Evolutionary conservation across 805 yeast species (phyloP), one percentile per base, ranked within the genome.

Genomic region (Candida yuanshanica): DNA sequence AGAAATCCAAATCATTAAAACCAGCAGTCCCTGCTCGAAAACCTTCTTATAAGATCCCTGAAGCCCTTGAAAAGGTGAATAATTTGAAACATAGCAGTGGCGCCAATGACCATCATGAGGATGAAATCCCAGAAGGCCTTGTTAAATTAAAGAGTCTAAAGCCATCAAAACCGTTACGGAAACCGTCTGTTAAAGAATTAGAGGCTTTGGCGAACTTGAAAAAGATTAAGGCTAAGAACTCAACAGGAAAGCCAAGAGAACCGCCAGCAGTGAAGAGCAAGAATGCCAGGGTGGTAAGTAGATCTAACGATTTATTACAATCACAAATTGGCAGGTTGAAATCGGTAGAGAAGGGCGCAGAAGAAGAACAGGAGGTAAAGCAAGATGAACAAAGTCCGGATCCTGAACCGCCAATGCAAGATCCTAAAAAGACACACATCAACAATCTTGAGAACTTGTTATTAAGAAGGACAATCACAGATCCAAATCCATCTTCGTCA

Each of bases 371-470:
- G 3, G 18, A 27, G 14, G 8, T 5, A 6, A 5, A 31, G n/a
- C 14, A 6, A 12, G 14, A 31, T 20, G 22, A 17, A 31, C 34
- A 18, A 29, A 16, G 33, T 16, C 18, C 20, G 11, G 33, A 5
- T n/a, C 17, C 6, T 9, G 32, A 16, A 29, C 33, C 21, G 3
- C 14, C 12, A 17, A 31, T 11, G 9, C 8, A 17, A 18, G 34
- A 31, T 18, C 20, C 20, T 7, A 31, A 31, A 11, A 18, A 17
- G n/a, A 12, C 3, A 4, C 34, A 31, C 8, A 18, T 31, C 34
- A 31, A 31, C 14, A 31, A 31, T 21, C 18, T 31, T 20, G 83
- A 77, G 75, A 38, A 29, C 32, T 33, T 79, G 76, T 41, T 51
- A 7, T 26, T 52, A 13, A 34, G 44, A 25, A 44, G 50, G 23